A percentile compares a stretch with the other conserved stretches of the same genome.
Evolutionary conservation across 2,329 filamentous ascomycete genomes (phyloP).

Genomic region (Pseudocercospora fuligena): DNA sequence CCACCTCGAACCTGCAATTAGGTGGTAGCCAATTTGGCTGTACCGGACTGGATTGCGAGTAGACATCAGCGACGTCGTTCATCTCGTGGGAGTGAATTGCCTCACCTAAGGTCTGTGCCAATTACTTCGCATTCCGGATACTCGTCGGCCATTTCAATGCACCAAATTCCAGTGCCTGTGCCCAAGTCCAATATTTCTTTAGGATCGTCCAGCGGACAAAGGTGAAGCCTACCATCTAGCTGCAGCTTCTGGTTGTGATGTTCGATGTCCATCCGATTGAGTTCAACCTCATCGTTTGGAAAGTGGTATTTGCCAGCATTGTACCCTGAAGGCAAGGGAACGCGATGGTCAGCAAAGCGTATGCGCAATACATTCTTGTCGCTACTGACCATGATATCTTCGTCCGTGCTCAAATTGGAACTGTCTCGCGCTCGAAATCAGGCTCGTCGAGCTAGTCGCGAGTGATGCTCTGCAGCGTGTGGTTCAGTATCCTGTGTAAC

Average conservation of each 20-base stretch:
- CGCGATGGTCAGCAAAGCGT: not conserved
- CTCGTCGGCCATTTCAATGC: conserved; percentile 44
- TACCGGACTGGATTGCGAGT: conserved; percentile 33
- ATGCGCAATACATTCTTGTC: not conserved
- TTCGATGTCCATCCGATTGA: conserved; percentile 39
- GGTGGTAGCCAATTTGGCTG: conserved; percentile 32
- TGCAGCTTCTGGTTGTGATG: conserved; percentile 40
- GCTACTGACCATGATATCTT: conserved; percentile 33
- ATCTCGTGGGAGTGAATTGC: not conserved
- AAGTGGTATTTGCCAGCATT: conserved; percentile 39
- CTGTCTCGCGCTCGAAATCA: conserved; percentile 12
- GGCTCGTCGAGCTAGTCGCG: conserved; percentile 27
- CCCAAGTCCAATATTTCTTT: conserved; percentile 55
- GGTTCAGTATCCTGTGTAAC: conserved; percentile 1
- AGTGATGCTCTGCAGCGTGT: conserved; percentile 18
- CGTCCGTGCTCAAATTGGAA: conserved; percentile 35
- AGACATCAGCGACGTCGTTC: not conserved
- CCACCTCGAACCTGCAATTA: conserved; percentile 40
- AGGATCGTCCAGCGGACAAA: conserved; percentile 48
- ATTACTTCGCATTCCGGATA: conserved; percentile 39
- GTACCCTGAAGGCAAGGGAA: conserved; percentile 22
- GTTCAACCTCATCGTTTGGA: conserved; percentile 41
- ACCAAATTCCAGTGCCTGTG: conserved; percentile 45
- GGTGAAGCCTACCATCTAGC: conserved; percentile 43
- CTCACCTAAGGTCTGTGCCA: conserved; percentile 44